phyloP scores from a whole-genome alignment of 2,329 filamentous ascomycete species.

The Raffaelea albimanens region DNA sequence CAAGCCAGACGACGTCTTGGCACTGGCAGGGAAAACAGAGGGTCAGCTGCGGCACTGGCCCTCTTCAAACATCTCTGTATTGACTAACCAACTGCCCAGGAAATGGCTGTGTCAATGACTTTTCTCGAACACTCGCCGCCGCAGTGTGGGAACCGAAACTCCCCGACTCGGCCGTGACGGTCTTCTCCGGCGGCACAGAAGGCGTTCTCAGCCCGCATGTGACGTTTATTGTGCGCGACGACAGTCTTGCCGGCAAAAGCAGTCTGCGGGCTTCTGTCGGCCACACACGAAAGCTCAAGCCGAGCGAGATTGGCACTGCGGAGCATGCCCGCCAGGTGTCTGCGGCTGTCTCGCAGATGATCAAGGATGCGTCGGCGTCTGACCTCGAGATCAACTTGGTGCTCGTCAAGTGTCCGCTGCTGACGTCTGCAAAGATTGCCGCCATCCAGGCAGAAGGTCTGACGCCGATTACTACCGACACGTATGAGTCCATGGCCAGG shows the following conservation, averaged over 20 bases:
- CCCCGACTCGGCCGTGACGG: conserved; percentile 18
- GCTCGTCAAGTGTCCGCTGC: conserved; percentile 15
- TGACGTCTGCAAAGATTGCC: conserved; percentile 19
- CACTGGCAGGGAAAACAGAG: conserved; percentile 22
- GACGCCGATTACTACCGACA: conserved; percentile 18
- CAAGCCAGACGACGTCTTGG: conserved; percentile 17
- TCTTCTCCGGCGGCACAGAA: conserved; percentile 23
- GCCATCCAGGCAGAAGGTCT: conserved; percentile 14
- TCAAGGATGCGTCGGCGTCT: conserved; percentile 12
- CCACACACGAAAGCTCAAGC: conserved; percentile 17
- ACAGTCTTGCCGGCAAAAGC: conserved; percentile 5
- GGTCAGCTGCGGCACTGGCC: conserved; percentile 5
- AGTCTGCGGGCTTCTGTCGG: conserved; percentile 18
- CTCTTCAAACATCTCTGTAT: neutral
- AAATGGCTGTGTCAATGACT: conserved; percentile 26
- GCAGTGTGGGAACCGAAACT: conserved; percentile 21
- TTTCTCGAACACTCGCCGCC: conserved; percentile 21
- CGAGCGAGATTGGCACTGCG: conserved; percentile 20
- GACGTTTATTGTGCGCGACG: conserved; percentile 17
- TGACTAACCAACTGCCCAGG: conserved; percentile 13
- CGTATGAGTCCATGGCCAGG: conserved; percentile 23
- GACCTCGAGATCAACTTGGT: conserved; percentile 15
- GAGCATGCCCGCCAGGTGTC: conserved; percentile 17
- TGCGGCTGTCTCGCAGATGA: conserved; percentile 12
- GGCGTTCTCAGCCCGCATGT: conserved; percentile 22